Evolutionary conservation across 2,329 filamentous ascomycete species (phyloP).

Genomic region (Exophiala spinifera): DNA sequence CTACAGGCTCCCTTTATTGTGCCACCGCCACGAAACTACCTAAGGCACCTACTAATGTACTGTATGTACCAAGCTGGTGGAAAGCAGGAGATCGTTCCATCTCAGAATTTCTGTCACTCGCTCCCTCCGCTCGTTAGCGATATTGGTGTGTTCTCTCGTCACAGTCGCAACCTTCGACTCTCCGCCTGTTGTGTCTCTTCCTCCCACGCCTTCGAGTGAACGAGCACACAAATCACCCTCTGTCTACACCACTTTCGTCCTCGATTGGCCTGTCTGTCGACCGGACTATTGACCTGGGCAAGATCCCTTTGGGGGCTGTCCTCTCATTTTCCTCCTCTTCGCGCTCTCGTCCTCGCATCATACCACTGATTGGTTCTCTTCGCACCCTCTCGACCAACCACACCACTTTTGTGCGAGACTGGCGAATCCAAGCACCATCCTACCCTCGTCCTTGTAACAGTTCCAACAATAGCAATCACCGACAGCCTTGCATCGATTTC

Average conservation of each 20-base stretch:
- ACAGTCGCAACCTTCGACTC: neutral
- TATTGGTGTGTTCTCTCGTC: neutral
- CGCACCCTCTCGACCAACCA: constrained; percentile 24
- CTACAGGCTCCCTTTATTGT: too few relatives aligned
- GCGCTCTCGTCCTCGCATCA: constrained; percentile 19
- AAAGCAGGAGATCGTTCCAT: too few relatives aligned
- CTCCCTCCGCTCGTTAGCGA: too few relatives aligned
- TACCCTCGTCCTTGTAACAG: constrained; percentile 6
- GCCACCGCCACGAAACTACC: too few relatives aligned
- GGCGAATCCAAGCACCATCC: constrained; percentile 3
- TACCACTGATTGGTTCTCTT: constrained; percentile 22
- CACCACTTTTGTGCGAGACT: constrained; percentile 4
- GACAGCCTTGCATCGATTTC: constrained; percentile 22
- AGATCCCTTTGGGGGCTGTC: constrained; percentile 7
- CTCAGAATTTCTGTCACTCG: too few relatives aligned
- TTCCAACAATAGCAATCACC: constrained; percentile 24
- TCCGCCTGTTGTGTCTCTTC: neutral
- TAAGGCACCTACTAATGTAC: too few relatives aligned
- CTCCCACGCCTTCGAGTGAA: neutral
- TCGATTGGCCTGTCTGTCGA: constrained; percentile 8
- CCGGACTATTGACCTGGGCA: constrained; percentile 17
- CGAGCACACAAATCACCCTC: neutral
- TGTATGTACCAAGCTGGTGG: too few relatives aligned
- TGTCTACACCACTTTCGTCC: neutral
- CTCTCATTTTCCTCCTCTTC: constrained; percentile 20